Conservation (phyloP, 768 basidiomycete genomes). For the Amanita fuliginea region DNA sequence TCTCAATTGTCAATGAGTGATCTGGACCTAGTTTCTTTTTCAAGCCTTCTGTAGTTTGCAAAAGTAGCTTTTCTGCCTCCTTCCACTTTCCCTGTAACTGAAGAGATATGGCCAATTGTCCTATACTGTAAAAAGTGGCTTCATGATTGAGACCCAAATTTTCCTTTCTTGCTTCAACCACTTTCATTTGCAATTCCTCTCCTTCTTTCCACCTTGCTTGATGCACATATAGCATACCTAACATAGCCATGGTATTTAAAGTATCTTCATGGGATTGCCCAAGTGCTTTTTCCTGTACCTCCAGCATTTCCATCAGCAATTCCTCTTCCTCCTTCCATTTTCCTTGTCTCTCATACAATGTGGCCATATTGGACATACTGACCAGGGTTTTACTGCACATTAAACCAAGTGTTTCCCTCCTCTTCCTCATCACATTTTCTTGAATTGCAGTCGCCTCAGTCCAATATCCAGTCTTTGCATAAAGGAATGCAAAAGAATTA, state of each 20-base stretch:
- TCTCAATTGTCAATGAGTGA: conserved; percentile 2
- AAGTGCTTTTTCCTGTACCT: background rate
- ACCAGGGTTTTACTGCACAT: conserved; percentile 1
- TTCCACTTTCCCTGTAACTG: background rate
- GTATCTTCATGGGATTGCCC: background rate
- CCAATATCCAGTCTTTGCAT: background rate
- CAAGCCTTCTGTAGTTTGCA: background rate
- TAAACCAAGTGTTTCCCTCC: background rate
- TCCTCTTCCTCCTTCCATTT: background rate
- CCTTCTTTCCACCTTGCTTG: background rate
- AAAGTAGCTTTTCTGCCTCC: background rate
- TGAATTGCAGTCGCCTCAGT: background rate
- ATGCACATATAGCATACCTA: background rate
- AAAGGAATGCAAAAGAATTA: background rate
- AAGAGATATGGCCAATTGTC: background rate
- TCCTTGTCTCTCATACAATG: conserved; percentile 3
- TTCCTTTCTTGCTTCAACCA: background rate
- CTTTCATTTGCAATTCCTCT: background rate
- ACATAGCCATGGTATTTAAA: background rate
- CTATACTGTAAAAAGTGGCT: background rate
- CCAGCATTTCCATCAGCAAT: background rate
- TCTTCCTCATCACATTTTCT: background rate
- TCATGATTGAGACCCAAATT: background rate
- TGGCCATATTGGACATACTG: conserved; percentile 7
- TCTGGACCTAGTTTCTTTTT: conserved; percentile 3